phyloP scores from a whole-genome alignment of 164 flowering plant genomes.

The Aristolochia californica region DNA sequence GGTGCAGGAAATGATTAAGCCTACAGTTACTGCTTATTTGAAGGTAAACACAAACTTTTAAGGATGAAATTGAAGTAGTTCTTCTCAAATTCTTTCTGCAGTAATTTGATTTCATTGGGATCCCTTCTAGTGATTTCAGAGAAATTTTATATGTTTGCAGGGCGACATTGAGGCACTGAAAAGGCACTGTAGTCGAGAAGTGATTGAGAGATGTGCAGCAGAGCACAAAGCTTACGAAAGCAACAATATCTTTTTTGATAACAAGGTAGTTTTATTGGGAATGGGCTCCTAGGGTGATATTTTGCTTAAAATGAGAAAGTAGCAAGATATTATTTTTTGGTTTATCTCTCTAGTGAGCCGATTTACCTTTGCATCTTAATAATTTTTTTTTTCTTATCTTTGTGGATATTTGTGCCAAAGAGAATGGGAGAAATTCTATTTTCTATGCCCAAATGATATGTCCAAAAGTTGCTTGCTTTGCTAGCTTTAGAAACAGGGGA shows the following conservation, averaged over 20 bases:
- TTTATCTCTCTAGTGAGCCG: too few relatives aligned
- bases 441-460: too few relatives aligned
- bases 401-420: too few relatives aligned
- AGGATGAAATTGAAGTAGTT: not conserved
- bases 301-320: too few relatives aligned
- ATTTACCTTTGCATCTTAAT: too few relatives aligned
- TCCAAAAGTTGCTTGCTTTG: too few relatives aligned
- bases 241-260: conserved; percentile 72
- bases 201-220: conserved; percentile 75
- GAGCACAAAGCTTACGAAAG: conserved; percentile 54
- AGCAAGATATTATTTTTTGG: too few relatives aligned
- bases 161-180: conserved; percentile 61
- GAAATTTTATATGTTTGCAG: conserved; percentile 17
- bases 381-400: too few relatives aligned
- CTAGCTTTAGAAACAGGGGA: too few relatives aligned
- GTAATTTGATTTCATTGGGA: not conserved
- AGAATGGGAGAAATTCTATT: too few relatives aligned
- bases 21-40: conserved; percentile 72
- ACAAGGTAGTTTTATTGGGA: conserved; percentile 43
- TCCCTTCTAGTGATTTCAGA: too few relatives aligned
- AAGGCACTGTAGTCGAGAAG: conserved; percentile 67
- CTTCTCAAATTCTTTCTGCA: not conserved
- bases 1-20: conserved; percentile 76
- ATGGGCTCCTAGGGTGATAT: too few relatives aligned
- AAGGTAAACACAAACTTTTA: conserved; percentile 34